Base-by-base conservation (phyloP, 1,284 basidiomycete genomes). In the Ganoderma leucocontextum region DNA sequence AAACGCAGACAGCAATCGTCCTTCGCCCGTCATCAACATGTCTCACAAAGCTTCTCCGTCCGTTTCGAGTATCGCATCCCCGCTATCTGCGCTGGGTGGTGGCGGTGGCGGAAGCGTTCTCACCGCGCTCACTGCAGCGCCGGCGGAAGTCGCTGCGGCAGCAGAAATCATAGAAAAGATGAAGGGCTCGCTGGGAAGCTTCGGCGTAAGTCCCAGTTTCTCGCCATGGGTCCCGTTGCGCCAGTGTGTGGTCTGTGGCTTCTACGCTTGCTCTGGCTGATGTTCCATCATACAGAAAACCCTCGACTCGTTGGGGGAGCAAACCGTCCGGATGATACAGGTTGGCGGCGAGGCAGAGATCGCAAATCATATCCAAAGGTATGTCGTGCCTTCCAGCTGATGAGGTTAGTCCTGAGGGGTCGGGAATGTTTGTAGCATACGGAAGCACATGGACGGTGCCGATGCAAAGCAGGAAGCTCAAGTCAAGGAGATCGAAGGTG, bases 401-500 rank as follows among this genome's bases (percentile, higher is more conserved):
- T 29, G 12, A 22, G 6, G 9, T n/a, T 36, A n/a, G 53, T 57
- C 9, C 33, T 57, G 29, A 57, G 17, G 1, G 10, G 15, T n/a
- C 33, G 42, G 22, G 59, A 35, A 19, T 19, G 17, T 2, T 12
- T 55, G n/a, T 64, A 89, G 87, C 52, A 78, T 88, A 17, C 81
- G 80, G 41, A 76, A 78, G 42, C 78, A 84, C 62, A 78, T 88
- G 76, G 73, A 76, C 29, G 78, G 76, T 10, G 83, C 86, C 65
- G 83, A 86, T 60, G 68, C 77, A 57, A 78, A 77, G 63, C 84
- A 87, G 66, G 78, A 80, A 33, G 79, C 83, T 5, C 82, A 83
- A 7, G 79, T 86, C 6, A 73, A 80, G 7, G 86, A 87, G 66
- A 85, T 90, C 62, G 80, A 86, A 75, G 75, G 87, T 84, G 55